A percentile compares a stretch with the other conserved stretches of the same genome.
Conservation (phyloP, 805 yeast species). For the Metschnikowia gelsemii region DNA sequence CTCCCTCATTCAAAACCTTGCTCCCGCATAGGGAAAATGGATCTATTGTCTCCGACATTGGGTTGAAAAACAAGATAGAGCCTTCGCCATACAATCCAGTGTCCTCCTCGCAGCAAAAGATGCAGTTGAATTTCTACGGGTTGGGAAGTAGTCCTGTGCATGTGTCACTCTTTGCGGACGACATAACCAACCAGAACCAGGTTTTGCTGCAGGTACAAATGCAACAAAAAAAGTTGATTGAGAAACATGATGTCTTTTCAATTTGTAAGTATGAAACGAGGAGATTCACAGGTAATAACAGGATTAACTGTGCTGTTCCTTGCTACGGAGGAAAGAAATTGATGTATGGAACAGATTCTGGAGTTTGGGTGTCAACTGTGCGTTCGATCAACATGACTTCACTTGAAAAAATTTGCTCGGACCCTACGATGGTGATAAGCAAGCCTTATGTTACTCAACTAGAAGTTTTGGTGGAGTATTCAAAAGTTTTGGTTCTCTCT, state of each 20-base stretch:
- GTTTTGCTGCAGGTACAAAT: constrained; percentile 74
- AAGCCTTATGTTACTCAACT: constrained; percentile 80
- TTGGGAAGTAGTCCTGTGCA: constrained; percentile 57
- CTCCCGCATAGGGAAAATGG: constrained; percentile 36
- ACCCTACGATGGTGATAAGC: constrained; percentile 73
- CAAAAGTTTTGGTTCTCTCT: constrained; percentile 72
- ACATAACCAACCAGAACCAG: constrained; percentile 66
- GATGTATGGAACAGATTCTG: constrained; percentile 87
- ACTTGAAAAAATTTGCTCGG: constrained; percentile 53
- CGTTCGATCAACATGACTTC: constrained; percentile 51
- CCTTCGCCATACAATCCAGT: constrained; percentile 28
- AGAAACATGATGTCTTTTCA: constrained; percentile 75
- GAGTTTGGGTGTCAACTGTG: constrained; percentile 81
- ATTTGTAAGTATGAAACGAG: constrained; percentile 71
- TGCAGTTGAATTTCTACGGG: constrained; percentile 52
- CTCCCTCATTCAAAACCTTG: constrained; percentile 55
- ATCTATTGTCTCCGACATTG: constrained; percentile 38
- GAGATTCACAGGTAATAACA: constrained; percentile 69
- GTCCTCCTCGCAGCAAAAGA: constrained; percentile 34
- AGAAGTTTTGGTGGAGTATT: constrained; percentile 89
- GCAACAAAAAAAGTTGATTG: constrained; percentile 74
- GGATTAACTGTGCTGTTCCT: constrained; percentile 88
- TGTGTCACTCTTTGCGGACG: constrained; percentile 52
- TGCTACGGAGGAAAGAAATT: constrained; percentile 92
- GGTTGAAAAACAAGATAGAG: constrained; percentile 29